These are phyloP conservation scores for Oryza punctata DNA, from an alignment of 176 grass and related monocot species.

Conservation along the genomic window DNA sequence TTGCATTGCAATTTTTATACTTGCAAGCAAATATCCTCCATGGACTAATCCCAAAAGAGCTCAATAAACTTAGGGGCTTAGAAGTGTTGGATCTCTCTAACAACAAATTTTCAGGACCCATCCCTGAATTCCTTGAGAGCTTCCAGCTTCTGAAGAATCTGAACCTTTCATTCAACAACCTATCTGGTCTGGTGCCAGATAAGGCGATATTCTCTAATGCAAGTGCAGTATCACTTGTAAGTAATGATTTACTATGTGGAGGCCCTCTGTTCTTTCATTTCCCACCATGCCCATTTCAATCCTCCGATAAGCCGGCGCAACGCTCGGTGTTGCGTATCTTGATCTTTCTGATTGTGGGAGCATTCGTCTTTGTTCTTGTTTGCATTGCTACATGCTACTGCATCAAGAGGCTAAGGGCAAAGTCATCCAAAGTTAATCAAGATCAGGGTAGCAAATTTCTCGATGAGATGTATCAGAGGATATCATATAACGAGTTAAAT, in stretches of 20 bases:
- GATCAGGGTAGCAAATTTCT: neutral
- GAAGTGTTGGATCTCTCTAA: conserved; percentile 13
- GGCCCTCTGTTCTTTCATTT: conserved; percentile 13
- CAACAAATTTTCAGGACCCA: neutral
- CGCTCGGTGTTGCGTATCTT: neutral
- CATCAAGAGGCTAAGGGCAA: neutral
- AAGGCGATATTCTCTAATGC: neutral
- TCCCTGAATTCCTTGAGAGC: conserved; percentile 1
- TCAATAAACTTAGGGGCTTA: neutral
- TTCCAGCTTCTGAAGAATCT: neutral
- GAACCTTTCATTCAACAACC: neutral
- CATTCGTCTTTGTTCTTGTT: neutral
- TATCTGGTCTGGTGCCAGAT: neutral
- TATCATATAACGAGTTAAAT: conserved; percentile 7
- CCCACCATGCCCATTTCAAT: conserved; percentile 6
- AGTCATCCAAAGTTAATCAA: neutral
- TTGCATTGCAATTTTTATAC: conserved; percentile 1
- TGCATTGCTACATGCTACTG: neutral
- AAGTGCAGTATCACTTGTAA: conserved; percentile 20
- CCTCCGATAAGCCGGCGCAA: neutral
- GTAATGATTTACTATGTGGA: conserved; percentile 40
- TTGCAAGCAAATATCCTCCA: neutral
- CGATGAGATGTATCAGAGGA: neutral
- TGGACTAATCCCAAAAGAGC: neutral
- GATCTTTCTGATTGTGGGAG: neutral